Evolutionary conservation across 176 grass and related monocot species (phyloP), one percentile per base, ranked within the genome.

Genomic region (Stipa capillata): DNA sequence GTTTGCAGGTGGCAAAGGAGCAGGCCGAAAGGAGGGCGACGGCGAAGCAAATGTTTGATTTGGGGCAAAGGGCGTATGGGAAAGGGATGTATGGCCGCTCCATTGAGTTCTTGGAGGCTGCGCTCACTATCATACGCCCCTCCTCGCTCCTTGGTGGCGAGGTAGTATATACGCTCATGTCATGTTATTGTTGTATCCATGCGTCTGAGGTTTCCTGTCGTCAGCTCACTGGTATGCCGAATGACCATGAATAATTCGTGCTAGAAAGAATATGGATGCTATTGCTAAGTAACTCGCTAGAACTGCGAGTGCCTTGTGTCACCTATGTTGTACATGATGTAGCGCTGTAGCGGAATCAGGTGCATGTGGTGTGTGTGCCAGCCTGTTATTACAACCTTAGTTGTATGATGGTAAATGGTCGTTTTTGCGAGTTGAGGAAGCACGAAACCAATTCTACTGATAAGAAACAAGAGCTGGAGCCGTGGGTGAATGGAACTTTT

Each of bases 1-100:
- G 24, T 56, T 74, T 52, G 66, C 91, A 97, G 94, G 95, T 98
- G 29, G 96, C 92, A 0, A 91, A 83, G 60, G 96, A 98, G 64
- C 96, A 98, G 35, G 96, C 96, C 2, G 96, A 98, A 14, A 66
- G 90, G 65, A 88, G 96, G 82, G 88, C 35, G 24, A 98, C 92
- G 0, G 96, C 85, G 55, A 94, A 92, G 20, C 79, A 94, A 62
- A 98, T 98, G 96, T 98, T 98, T 78, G 96, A 98, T 17, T 25
- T 98, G 70, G 96, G 96, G 20, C 84, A 98, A 75, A 94, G 79
- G 64, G 92, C 96, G 2, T 98, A 98, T n/a, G 89, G 85, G 23
- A 92, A 86, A 55, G 96, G 96, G 42, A 91, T 98, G 96, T 98
- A 98, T 36, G 84, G 92, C 10, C 87, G 92, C 13, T 91, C 96